Percentiles rank a stretch among this genome's conserved stretches.
Conservation (phyloP, 129 eudicot genomes). For the sunflower (Helianthus annuus) region HanXRQr2.0-SUNRISE NC_035447.2:14648529-14649028, state of each 20-base stretch:
- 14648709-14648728: background rate
- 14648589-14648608: slow-evolving; percentile 34
- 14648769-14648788: background rate
- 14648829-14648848: too few relatives aligned
- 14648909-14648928: too few relatives aligned
- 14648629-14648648: slow-evolving; percentile 31
- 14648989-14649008: too few relatives aligned
- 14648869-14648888: too few relatives aligned
- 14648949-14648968: too few relatives aligned
- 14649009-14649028: too few relatives aligned
- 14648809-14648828: too few relatives aligned
- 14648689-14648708: background rate
- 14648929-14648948: too few relatives aligned
- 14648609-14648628: slow-evolving; percentile 34
- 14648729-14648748: background rate
- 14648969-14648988: too few relatives aligned
- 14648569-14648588: slow-evolving; percentile 28
- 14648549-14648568: slow-evolving; percentile 26
- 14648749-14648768: background rate
- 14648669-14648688: background rate
- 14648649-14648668: slow-evolving; percentile 24
- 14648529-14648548: slow-evolving; percentile 56
- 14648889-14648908: too few relatives aligned
- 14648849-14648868: too few relatives aligned
- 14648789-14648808: background rate